phyloP scores from a whole-genome alignment of 2,329 filamentous ascomycete genomes.

The Dothideomycetes sp. region DNA sequence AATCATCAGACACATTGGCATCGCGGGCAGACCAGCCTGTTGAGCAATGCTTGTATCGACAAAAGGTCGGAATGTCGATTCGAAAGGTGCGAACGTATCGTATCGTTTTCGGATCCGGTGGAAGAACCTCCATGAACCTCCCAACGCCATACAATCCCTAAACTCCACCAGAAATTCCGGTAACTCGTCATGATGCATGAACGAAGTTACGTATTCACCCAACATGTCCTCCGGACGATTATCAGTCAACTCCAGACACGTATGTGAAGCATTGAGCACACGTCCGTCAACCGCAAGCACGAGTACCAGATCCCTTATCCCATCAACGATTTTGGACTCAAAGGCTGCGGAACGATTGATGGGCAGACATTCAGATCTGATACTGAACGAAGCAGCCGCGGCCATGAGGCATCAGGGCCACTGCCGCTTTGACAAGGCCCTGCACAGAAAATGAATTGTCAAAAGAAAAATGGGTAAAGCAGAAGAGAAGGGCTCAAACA shows the following conservation, averaged over 20 bases:
- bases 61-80: conserved; percentile 6
- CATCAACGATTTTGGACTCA: not conserved
- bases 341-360: conserved; percentile 1
- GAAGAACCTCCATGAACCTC: not conserved
- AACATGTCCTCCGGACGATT: not conserved
- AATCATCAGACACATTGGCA: conserved; percentile 5
- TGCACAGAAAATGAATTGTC: no score
- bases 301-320: conserved; percentile 1
- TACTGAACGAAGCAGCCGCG: no score
- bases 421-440: no score
- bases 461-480: no score
- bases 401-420: no score
- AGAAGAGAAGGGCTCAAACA: no score
- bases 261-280: not conserved
- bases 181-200: conserved; percentile 5
- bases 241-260: not conserved
- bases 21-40: not conserved
- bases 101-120: not conserved
- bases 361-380: not conserved
- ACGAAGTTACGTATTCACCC: conserved; percentile 1
- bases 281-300: conserved; percentile 1
- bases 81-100: not conserved
- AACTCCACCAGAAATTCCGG: not conserved
- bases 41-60: not conserved
- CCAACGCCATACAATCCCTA: not conserved